Conservation (phyloP, 805 yeast species). For the Candida peoriensis region DNA sequence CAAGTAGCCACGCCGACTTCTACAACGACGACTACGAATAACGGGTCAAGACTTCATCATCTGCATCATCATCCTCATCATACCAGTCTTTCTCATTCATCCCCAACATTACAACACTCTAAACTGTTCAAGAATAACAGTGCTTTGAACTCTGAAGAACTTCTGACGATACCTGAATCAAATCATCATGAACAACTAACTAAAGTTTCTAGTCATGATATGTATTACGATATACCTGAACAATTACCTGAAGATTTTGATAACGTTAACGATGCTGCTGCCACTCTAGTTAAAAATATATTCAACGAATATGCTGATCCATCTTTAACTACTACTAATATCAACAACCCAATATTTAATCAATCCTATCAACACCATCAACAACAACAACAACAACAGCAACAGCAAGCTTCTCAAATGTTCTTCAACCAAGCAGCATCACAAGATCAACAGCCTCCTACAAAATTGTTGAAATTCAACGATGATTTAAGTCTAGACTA, state of each 20-base stretch:
- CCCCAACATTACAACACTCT: conserved; percentile 12
- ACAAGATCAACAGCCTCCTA: conserved; percentile 6
- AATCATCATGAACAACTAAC: conserved; percentile 8
- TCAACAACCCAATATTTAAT: neutral
- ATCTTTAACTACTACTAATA: conserved; percentile 21
- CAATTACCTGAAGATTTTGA: conserved; percentile 6
- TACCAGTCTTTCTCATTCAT: conserved; percentile 4
- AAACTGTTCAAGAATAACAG: conserved; percentile 17
- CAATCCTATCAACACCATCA: neutral
- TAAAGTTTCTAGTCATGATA: conserved; percentile 15
- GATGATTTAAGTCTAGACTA: conserved; percentile 23
- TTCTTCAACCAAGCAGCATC: neutral
- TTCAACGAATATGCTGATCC: conserved; percentile 24
- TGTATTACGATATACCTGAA: conserved; percentile 23
- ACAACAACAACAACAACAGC: neutral
- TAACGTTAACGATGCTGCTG: neutral
- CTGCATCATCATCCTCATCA: neutral
- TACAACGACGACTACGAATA: conserved; percentile 4
- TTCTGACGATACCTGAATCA: conserved; percentile 21
- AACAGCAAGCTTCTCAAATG: neutral
- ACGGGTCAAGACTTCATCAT: no score
- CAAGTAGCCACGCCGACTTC: no score
- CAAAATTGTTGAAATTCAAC: conserved; percentile 22
- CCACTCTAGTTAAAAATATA: conserved; percentile 6
- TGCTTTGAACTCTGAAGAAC: conserved; percentile 20